These are phyloP conservation scores for Cymodocea nodosa DNA, from an alignment of 116 monocot species.

Conservation along the genomic window DNA sequence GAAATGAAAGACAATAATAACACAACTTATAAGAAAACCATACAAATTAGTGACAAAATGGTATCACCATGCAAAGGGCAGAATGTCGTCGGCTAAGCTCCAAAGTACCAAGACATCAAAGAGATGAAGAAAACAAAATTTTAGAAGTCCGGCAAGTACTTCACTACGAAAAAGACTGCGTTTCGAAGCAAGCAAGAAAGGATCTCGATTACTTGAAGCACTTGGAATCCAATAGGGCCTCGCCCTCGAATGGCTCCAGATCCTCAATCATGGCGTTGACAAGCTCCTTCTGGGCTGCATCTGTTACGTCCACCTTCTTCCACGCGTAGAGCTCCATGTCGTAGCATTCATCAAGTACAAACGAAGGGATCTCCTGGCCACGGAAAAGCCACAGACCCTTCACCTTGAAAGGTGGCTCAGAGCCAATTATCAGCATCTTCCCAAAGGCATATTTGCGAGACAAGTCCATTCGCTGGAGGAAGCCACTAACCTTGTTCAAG, in stretches of 20 bases:
- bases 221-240: slow-evolving; percentile 72
- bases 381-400: slow-evolving; percentile 95
- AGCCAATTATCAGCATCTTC: slow-evolving; percentile 91
- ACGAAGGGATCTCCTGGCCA: slow-evolving; percentile 61
- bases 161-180: too few species aligned
- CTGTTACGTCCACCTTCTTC: slow-evolving; percentile 66
- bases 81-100: too few species aligned
- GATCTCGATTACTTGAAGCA: slow-evolving; percentile 58
- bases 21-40: too few species aligned
- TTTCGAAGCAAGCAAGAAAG: too few species aligned
- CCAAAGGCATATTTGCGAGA: slow-evolving; percentile 85
- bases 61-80: too few species aligned
- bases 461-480: slow-evolving; percentile 86
- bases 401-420: slow-evolving; percentile 65
- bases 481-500: slow-evolving; percentile 74
- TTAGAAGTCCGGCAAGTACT: too few species aligned
- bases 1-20: too few species aligned
- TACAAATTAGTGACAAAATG: too few species aligned
- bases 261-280: slow-evolving; percentile 95
- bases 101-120: too few species aligned
- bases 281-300: slow-evolving; percentile 73
- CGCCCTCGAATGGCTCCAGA: slow-evolving; percentile 84
- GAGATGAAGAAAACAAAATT: too few species aligned
- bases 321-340: slow-evolving; percentile 93
- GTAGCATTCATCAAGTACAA: slow-evolving; percentile 80